Base-by-base conservation (phyloP, 75 land plant genomes). In the Cunninghamia lanceolata region DNA sequence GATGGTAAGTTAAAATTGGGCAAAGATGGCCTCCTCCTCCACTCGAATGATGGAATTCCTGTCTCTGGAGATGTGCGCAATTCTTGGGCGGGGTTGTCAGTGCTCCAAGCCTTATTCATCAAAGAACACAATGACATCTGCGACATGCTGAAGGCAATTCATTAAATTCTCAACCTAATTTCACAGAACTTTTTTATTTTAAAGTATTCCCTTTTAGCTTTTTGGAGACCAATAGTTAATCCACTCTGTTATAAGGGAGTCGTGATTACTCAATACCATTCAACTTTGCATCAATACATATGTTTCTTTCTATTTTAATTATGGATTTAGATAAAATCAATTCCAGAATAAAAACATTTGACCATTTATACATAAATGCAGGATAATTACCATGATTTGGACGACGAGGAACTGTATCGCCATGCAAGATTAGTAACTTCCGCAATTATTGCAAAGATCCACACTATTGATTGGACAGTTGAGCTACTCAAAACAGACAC, bases 401-500 rank as follows among this genome's bases (percentile, higher is more conserved):
- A 83, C 21, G 96, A 93, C 63, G 94, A 94, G 77, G 85, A 90
- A 77, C 85, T 95, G 28, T 93, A 86, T 56, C 89, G 85, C 10
- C 87, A 89, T 54, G 95, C 92, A 42, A 86, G 92, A 83, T 66
- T 94, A 66, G 95, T 91, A 70, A 91, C 92, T 50, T 89, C 95
- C 19, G 94, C 93, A 35, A 93, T 93, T 1, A 88, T 95, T 82
- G 96, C 96, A 5, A 95, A 94, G 86, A 86, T 95, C 34, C 96
- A 94, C 87, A 94, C 96, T 66, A 95, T 95, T 56, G 95, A 95
- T 76, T 95, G 96, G 95, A 95, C 96, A 39, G 89, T 94, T 28
- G 94, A 95, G 86, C 90, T 95, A 15, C 91, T 95, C 19, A 95
- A 95, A 68, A 95, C 89, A 16, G 89, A 94, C 53, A 91, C 93